Percentiles rank a stretch among this genome's conserved stretches.
Conservation (phyloP, 2,329 filamentous ascomycete genomes). For the Onygenales sp. region DNA sequence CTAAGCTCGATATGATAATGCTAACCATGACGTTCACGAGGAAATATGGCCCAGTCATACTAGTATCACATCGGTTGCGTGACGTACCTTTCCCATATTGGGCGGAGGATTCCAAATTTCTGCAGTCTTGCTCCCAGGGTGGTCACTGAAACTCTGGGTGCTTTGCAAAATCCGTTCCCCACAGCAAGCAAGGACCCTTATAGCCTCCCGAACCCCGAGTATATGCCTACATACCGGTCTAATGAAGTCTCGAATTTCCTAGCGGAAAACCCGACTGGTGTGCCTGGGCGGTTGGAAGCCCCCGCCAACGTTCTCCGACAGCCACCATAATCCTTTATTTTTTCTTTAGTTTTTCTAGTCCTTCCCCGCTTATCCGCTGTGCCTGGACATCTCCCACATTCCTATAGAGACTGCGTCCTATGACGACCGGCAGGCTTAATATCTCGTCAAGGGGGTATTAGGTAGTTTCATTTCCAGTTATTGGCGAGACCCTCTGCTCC, state of each 20-base stretch:
- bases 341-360: not conserved
- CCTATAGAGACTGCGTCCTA: not conserved
- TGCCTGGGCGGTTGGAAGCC: not conserved
- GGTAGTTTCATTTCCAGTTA: not conserved
- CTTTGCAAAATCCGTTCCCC: not conserved
- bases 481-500: not conserved
- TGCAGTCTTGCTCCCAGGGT: no score
- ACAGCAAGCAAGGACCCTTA: no score
- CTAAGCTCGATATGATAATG: not conserved
- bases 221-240: not conserved
- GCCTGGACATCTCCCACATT: not conserved
- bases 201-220: not conserved
- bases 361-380: not conserved
- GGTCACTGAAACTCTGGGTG: not conserved
- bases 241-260: not conserved
- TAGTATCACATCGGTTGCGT: no score
- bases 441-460: not conserved
- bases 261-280: not conserved
- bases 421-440: not conserved
- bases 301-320: not conserved
- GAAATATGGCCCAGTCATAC: no score
- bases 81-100: not conserved
- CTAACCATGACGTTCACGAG: no score
- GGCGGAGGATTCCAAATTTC: not conserved
- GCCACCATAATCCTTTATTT: not conserved